These are phyloP conservation scores for Chlorella variabilis DNA, from an alignment of 163 green algal species.

Conservation along the genomic window DNA sequence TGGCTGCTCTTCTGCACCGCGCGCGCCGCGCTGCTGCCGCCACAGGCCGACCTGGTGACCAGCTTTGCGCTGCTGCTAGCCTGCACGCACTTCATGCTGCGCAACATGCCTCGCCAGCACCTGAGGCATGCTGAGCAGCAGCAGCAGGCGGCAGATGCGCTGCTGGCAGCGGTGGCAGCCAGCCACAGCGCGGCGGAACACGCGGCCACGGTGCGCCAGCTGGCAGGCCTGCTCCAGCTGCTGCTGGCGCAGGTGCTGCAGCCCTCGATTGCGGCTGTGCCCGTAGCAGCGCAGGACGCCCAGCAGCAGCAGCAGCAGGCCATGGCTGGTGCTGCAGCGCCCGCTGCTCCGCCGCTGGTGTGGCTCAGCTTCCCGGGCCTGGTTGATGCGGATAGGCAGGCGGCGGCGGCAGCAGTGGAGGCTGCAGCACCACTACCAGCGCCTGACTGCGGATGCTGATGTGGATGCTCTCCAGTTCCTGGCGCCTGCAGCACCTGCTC, in stretches of 20 bases:
- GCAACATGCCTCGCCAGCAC: slow-evolving; percentile 46
- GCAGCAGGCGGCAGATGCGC: background rate
- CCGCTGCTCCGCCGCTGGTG: too few species aligned
- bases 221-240: slow-evolving; percentile 8
- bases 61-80: slow-evolving; percentile 77
- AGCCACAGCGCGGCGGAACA: slow-evolving; percentile 22
- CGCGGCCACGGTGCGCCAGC: background rate
- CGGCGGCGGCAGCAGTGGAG: background rate
- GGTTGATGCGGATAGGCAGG: slow-evolving; percentile 9
- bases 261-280: background rate
- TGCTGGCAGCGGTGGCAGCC: background rate
- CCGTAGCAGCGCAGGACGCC: background rate
- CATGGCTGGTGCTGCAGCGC: background rate
- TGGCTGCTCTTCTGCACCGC: slow-evolving; percentile 77
- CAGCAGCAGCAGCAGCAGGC: background rate
- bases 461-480: slow-evolving; percentile 1
- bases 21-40: slow-evolving; percentile 68
- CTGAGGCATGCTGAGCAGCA: background rate
- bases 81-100: slow-evolving; percentile 65
- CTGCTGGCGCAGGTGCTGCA: background rate
- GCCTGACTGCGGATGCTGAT: background rate
- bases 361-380: background rate
- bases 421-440: slow-evolving; percentile 4
- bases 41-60: slow-evolving; percentile 75
- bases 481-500: too few species aligned